A percentile compares a stretch with the other conserved stretches of the same genome.
These are phyloP conservation scores for Candida michaelii DNA, from an alignment of 805 yeast species.

Conservation along the genomic window DNA sequence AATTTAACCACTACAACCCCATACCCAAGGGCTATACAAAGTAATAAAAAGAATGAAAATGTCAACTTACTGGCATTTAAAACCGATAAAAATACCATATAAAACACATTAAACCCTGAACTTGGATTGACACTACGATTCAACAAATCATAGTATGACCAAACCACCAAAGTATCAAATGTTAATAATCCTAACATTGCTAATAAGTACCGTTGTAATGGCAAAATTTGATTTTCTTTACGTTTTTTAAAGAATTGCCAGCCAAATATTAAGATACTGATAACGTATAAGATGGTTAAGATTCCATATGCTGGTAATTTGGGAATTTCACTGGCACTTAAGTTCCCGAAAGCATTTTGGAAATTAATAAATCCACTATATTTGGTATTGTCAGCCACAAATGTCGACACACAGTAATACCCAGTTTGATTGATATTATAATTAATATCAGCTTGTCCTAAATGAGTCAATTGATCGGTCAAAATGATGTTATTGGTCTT, in stretches of 20 bases:
- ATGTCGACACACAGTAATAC: constrained; percentile 86
- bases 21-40: constrained; percentile 87
- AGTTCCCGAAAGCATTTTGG: constrained; percentile 88
- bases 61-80: constrained; percentile 81
- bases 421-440: constrained; percentile 78
- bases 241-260: constrained; percentile 85
- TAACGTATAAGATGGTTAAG: constrained; percentile 78
- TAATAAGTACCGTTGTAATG: constrained; percentile 86
- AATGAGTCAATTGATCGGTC: constrained; percentile 52
- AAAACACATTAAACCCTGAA: constrained; percentile 61
- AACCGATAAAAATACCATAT: constrained; percentile 74
- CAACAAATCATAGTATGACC: constrained; percentile 87
- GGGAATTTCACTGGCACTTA: constrained; percentile 89
- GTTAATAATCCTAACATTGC: constrained; percentile 83
- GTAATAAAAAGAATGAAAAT: constrained; percentile 81
- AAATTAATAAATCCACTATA: constrained; percentile 74
- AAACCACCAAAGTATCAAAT: constrained; percentile 78
- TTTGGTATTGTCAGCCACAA: constrained; percentile 38
- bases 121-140: constrained; percentile 54
- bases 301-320: constrained; percentile 87
- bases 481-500: constrained; percentile 53
- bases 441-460: constrained; percentile 59
- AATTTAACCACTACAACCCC: constrained; percentile 90
- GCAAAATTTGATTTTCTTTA: constrained; percentile 69
- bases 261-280: constrained; percentile 77